These are phyloP conservation scores for Colletotrichum acutatum DNA, from an alignment of 2,329 filamentous ascomycete genomes.

Conservation along the genomic window DNA sequence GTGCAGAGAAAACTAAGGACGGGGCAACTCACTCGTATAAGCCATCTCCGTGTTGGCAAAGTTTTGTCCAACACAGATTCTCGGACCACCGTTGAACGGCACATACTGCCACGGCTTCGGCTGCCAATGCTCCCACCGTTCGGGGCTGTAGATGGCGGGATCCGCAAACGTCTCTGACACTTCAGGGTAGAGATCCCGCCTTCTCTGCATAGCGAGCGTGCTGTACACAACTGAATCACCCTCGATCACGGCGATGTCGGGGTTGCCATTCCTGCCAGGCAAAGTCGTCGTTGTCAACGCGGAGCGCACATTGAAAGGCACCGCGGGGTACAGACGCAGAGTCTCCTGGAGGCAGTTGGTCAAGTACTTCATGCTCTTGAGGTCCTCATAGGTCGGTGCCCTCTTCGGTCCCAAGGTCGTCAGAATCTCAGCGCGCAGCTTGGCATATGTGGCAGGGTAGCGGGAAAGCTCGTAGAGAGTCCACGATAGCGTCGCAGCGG, in stretches of 20 bases:
- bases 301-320: constrained; percentile 82
- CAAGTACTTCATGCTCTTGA: constrained; percentile 78
- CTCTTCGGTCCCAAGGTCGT: constrained; percentile 58
- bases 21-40: constrained; percentile 52
- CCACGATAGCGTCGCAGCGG: constrained; percentile 61
- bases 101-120: constrained; percentile 65
- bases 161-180: constrained; percentile 50
- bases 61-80: constrained; percentile 65
- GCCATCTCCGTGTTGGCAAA: constrained; percentile 70
- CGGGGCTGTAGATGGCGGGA: constrained; percentile 57
- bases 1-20: neutral
- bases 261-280: constrained; percentile 54
- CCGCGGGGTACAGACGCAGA: constrained; percentile 79
- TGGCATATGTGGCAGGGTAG: constrained; percentile 52
- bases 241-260: constrained; percentile 56
- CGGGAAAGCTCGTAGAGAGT: constrained; percentile 55
- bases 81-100: constrained; percentile 45
- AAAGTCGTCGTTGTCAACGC: constrained; percentile 80
- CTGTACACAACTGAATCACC: constrained; percentile 61
- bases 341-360: constrained; percentile 80
- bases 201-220: constrained; percentile 62
- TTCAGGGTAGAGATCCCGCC: constrained; percentile 58
- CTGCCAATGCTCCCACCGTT: constrained; percentile 62
- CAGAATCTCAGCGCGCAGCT: constrained; percentile 54
- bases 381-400: constrained; percentile 40